Percentiles rank a stretch among this genome's conserved stretches.
phyloP scores from a whole-genome alignment of 495 filamentous ascomycete genomes.

The Penicillium diatomitis region DNA sequence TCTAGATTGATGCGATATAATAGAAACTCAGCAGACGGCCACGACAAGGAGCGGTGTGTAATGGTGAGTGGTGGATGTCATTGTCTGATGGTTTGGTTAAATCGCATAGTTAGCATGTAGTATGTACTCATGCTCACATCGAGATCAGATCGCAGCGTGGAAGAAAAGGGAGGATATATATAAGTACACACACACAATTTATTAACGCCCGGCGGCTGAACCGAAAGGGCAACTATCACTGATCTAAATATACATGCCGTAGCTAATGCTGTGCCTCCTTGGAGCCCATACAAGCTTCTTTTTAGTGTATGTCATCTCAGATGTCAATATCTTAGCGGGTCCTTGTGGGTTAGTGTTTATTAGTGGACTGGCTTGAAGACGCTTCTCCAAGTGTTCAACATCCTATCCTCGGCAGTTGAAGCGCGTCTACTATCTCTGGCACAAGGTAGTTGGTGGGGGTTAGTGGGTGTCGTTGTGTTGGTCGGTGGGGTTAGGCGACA shows the following conservation, averaged over 20 bases:
- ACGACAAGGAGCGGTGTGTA: no score
- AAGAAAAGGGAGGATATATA: no score
- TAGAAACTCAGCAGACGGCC: no score
- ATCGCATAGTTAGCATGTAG: no score
- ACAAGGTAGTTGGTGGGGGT: neutral
- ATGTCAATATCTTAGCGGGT: constrained; percentile 14
- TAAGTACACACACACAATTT: constrained; percentile 15
- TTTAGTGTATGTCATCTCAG: constrained; percentile 17
- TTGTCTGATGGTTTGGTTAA: no score
- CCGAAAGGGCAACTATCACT: constrained; percentile 24
- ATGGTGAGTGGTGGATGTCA: no score
- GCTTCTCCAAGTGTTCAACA: neutral
- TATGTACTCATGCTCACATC: no score
- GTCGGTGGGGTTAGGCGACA: neutral
- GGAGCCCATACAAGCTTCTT: constrained; percentile 11
- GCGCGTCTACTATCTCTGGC: neutral
- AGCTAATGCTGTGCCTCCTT: constrained; percentile 16
- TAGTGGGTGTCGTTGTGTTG: constrained; percentile 1
- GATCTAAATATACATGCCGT: constrained; percentile 16
- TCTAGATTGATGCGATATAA: no score
- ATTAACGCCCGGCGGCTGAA: constrained; percentile 23
- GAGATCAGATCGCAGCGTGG: no score
- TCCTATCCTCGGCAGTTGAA: constrained; percentile 1
- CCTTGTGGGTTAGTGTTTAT: constrained; percentile 13
- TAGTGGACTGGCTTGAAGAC: constrained; percentile 1